phyloP scores from a whole-genome alignment of 306 rosid species.

The Corylus avellana region DNA sequence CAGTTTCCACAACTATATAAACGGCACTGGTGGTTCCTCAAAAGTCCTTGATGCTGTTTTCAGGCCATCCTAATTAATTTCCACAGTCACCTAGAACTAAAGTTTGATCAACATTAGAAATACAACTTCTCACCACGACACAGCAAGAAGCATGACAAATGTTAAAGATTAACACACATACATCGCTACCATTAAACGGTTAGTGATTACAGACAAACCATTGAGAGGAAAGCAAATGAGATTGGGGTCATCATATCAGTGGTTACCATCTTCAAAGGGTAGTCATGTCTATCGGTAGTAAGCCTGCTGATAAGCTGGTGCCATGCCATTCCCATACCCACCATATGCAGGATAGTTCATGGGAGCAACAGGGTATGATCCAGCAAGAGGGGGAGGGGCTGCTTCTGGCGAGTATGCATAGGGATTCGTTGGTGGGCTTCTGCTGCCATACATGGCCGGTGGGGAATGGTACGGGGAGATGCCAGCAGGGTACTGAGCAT shows the following conservation, averaged over 20 bases:
- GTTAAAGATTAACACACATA: slow-evolving; percentile 88
- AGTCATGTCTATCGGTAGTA: slow-evolving; percentile 96
- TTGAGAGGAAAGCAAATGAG: slow-evolving; percentile 61
- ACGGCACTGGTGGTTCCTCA: slow-evolving; percentile 46
- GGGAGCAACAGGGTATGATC: slow-evolving; percentile 73
- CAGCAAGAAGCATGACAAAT: slow-evolving; percentile 72
- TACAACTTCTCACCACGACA: slow-evolving; percentile 74
- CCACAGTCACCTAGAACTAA: slow-evolving; percentile 92
- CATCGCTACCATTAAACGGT: slow-evolving; percentile 94
- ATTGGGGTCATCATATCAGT: slow-evolving; percentile 87
- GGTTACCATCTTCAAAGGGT: slow-evolving; percentile 83
- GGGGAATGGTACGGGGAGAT: slow-evolving; percentile 92
- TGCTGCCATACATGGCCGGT: slow-evolving; percentile 92
- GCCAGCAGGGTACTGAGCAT: slow-evolving; percentile 86
- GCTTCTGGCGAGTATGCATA: slow-evolving; percentile 89
- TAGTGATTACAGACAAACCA: slow-evolving; percentile 96
- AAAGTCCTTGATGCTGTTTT: slow-evolving; percentile 52
- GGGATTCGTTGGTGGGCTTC: slow-evolving; percentile 83
- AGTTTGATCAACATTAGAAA: slow-evolving; percentile 87
- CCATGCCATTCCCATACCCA: slow-evolving; percentile 85
- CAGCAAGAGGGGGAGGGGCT: slow-evolving; percentile 70
- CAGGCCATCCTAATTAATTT: slow-evolving; percentile 87
- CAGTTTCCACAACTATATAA: slow-evolving; percentile 69
- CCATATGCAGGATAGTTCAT: slow-evolving; percentile 89
- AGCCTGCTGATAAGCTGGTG: slow-evolving; percentile 99